Percentiles rank a stretch among this genome's conserved stretches.
phyloP scores from a whole-genome alignment of 495 filamentous ascomycete species.

The Penicillium cinerascens region DNA sequence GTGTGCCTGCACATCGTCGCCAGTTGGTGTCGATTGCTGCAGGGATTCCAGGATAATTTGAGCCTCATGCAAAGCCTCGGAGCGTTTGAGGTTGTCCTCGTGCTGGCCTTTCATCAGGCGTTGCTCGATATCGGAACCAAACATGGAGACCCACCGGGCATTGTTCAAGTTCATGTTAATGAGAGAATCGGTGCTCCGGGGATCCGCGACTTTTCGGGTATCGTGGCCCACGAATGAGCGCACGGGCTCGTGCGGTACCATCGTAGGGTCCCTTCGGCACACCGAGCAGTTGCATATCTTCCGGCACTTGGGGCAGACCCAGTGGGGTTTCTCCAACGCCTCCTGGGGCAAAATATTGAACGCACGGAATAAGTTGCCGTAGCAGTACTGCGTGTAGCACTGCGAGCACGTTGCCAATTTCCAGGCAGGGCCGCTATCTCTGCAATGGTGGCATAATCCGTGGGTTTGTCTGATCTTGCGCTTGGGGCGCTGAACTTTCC shows the following conservation, averaged over 20 bases:
- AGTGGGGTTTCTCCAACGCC: conserved; percentile 71
- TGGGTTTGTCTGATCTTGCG: background rate
- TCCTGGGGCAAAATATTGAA: conserved; percentile 81
- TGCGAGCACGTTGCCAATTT: conserved; percentile 73
- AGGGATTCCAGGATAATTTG: background rate
- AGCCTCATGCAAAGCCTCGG: background rate
- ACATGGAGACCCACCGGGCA: conserved; percentile 67
- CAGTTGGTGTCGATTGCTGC: background rate
- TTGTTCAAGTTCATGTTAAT: conserved; percentile 86
- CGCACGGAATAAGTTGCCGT: conserved; percentile 80
- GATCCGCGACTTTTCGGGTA: conserved; percentile 82
- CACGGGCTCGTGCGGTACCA: conserved; percentile 74
- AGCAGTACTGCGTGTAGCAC: conserved; percentile 77
- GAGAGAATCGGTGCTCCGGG: conserved; percentile 78
- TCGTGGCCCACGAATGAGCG: conserved; percentile 84
- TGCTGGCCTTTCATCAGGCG: conserved; percentile 46
- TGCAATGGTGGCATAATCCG: conserved; percentile 75
- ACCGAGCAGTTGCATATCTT: conserved; percentile 78
- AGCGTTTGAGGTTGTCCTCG: conserved; percentile 44
- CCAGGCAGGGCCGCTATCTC: conserved; percentile 68
- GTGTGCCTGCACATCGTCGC: background rate
- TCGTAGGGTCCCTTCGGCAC: conserved; percentile 59
- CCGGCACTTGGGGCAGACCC: conserved; percentile 84
- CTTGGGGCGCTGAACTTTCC: conserved; percentile 44
- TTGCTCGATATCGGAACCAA: conserved; percentile 44